phyloP scores from a whole-genome alignment of 83 land plant genomes.

The Isoetes engelmannii region DNA sequence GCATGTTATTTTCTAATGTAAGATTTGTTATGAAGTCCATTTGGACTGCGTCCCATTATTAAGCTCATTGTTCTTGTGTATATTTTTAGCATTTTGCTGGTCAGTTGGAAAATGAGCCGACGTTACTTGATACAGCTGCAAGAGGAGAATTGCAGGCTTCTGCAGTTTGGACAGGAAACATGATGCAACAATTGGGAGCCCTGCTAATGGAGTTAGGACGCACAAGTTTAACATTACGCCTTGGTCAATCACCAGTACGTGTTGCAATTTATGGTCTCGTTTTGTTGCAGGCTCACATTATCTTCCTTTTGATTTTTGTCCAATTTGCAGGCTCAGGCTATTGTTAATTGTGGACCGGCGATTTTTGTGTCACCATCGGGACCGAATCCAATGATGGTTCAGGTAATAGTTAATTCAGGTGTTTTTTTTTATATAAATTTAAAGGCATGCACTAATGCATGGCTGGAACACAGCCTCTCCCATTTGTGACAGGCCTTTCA shows the following conservation, averaged over 20 bases:
- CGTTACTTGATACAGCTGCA: not conserved
- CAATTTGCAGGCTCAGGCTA: conserved; percentile 57
- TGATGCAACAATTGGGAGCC: conserved; percentile 15
- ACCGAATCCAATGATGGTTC: conserved; percentile 95
- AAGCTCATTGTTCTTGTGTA: not conserved
- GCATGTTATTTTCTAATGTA: too few relatives aligned
- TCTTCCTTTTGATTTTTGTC: conserved; percentile 1
- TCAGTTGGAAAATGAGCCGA: conserved; percentile 9
- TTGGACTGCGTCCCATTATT: not conserved
- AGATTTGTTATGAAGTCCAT: too few relatives aligned
- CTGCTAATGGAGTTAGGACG: conserved; percentile 13
- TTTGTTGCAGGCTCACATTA: not conserved
- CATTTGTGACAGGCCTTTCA: too few relatives aligned
- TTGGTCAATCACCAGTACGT: conserved; percentile 14
- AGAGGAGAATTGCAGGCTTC: conserved; percentile 9
- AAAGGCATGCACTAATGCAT: not conserved
- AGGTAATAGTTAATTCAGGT: conserved; percentile 33
- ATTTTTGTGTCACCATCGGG: conserved; percentile 71
- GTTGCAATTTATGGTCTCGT: not conserved
- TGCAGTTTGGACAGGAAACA: conserved; percentile 12
- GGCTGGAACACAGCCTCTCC: not conserved
- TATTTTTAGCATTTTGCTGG: conserved; percentile 4
- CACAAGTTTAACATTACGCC: not conserved
- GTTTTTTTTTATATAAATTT: not conserved
- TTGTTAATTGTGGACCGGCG: conserved; percentile 89